Evolutionary conservation across 2,329 filamentous ascomycete genomes (phyloP), one percentile per base, ranked within the genome.

Genomic region (Hypoxylon sp.): DNA sequence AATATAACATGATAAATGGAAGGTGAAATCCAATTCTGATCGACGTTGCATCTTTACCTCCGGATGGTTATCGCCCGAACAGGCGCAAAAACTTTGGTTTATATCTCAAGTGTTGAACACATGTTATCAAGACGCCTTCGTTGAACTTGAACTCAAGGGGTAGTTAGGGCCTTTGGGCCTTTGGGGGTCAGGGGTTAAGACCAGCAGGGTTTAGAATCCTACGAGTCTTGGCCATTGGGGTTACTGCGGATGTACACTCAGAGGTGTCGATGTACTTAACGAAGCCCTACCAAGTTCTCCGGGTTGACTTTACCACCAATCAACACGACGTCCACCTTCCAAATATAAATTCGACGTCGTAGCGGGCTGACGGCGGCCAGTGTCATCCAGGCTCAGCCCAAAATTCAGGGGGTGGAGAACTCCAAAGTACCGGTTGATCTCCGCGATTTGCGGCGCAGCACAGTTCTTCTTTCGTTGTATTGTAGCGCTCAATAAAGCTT

Each of bases 141-240:
- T 26, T 3, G 6, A 6, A 26, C 24, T 6, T 26, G 24, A 26
- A 6, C n/a, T n/a, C n/a, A n/a, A n/a, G n/a, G n/a, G n/a, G n/a
- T n/a, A n/a, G n/a, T n/a, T n/a, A n/a, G n/a, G n/a, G n/a, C 24
- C 6, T 18, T 16, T 8, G 22, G 22, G 42, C 22, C 12, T 24
- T 5, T 18, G 12, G 22, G 16, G 36, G 16, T 44, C 11, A 20
- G 33, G 32, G 44, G 32, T 42, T 3, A 40, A 9, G 16, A 42
- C 22, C 12, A 45, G 46, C 53, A 57, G 48, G 49, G 62, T 49
- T 54, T 20, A 28, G 9, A 54, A 64, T 67, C 64, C 60, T 50
- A 50, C 55, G 11, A 20, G 12, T 56, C 45, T 32, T 53, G 42
- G 46, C 32, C 2, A 50, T 52, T 48, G 46, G 32, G 26, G 42